These are phyloP conservation scores for Calophaca sinica DNA, from an alignment of 306 rosid species.

Conservation along the genomic window DNA sequence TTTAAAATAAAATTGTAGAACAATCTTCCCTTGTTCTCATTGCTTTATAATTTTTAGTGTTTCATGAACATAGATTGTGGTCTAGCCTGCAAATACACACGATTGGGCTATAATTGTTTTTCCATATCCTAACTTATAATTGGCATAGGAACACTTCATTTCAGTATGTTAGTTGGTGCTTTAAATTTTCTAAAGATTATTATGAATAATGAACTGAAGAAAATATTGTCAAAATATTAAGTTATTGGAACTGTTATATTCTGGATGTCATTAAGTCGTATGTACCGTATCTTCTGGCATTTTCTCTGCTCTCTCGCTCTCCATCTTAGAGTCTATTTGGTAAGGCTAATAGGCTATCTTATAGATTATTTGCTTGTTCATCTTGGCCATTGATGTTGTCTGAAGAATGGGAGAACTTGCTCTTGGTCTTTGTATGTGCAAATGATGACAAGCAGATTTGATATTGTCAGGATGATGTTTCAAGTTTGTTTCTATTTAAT, in stretches of 20 bases:
- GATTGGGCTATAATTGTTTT: background rate
- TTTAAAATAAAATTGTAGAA: background rate
- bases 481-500: conserved; percentile 25
- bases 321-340: too few relatives aligned
- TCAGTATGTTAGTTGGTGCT: background rate
- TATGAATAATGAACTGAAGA: background rate
- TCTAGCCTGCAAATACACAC: conserved; percentile 20
- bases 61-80: background rate
- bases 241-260: background rate
- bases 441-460: conserved; percentile 32
- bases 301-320: too few relatives aligned
- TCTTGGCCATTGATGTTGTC: background rate
- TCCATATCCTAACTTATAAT: background rate
- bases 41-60: background rate
- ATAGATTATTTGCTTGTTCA: too few relatives aligned
- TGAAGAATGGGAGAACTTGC: background rate
- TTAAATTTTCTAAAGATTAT: background rate
- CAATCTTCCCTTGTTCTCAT: background rate
- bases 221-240: background rate
- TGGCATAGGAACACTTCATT: background rate
- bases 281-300: background rate
- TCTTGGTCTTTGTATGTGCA: conserved; percentile 5
- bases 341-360: too few relatives aligned
- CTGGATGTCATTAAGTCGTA: background rate
- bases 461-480: conserved; percentile 12